These are phyloP conservation scores for Rubia yunnanensis DNA, from an alignment of 257 asterid species.

Conservation along the genomic window DNA sequence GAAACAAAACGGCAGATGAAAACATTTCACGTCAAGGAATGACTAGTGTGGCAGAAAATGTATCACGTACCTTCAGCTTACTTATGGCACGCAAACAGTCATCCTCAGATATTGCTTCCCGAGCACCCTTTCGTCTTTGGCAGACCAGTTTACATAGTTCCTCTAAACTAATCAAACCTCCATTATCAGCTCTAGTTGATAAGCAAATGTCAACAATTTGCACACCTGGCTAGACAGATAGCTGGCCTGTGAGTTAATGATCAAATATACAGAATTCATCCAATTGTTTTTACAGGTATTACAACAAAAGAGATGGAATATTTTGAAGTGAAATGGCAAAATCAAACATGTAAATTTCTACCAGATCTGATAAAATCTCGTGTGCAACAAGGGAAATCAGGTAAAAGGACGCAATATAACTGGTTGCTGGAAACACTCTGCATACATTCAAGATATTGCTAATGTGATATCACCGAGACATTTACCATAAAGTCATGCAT, in stretches of 20 bases:
- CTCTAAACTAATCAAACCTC: conserved; percentile 91
- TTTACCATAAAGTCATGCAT: neutral
- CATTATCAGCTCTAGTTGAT: conserved; percentile 80
- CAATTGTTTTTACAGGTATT: neutral
- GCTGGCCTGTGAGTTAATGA: neutral
- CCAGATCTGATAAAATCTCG: neutral
- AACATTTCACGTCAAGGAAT: neutral
- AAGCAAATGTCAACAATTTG: conserved; percentile 88
- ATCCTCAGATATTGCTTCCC: conserved; percentile 87
- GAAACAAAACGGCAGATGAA: neutral
- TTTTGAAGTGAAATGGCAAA: neutral
- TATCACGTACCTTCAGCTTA: conserved; percentile 68
- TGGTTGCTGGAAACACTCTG: too few species aligned
- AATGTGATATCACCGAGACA: neutral
- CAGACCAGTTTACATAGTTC: conserved; percentile 76
- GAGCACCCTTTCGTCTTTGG: conserved; percentile 72
- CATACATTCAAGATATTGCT: neutral
- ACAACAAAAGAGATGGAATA: neutral
- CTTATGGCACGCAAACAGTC: conserved; percentile 98
- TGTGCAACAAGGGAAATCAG: neutral
- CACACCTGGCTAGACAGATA: conserved; percentile 73
- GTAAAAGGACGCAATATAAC: neutral
- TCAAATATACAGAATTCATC: conserved; percentile 6
- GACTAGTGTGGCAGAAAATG: neutral
- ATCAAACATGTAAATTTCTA: neutral